Base-by-base conservation (phyloP, 2,329 filamentous ascomycete genomes). In the Clathrospora elynae region DNA sequence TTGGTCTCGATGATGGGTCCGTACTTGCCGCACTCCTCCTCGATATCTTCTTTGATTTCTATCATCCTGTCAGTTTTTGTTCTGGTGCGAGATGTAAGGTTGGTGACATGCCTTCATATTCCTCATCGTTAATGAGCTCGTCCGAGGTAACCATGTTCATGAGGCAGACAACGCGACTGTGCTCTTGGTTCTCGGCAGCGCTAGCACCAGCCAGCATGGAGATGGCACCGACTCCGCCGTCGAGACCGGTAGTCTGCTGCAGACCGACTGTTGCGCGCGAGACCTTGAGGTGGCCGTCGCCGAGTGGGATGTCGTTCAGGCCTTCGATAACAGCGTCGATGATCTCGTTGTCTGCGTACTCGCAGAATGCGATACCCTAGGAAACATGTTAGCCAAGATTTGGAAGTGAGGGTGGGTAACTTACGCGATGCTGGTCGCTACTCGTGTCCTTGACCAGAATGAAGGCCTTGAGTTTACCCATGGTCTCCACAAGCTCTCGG, bases 101-200 rank as follows among this genome's bases (percentile, higher is more conserved):
- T 29, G 5, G 22, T 12, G 6, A 59, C 76, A 65, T 79, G 91
- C 92, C 92, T 73, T 96, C 88, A 64, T 96, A 97, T 64, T 99
- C 93, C 23, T 97, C 91, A 36, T 85, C 85, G 66, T 97, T 91
- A 73, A 96, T 84, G 16, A 99, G 77, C 72, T 99, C 93, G 61
- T 99, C 93, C 0, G 90, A 80, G 0, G 93, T 99, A 23, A 99
- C 92, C 93, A 99, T 99, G 76, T 99, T 99, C 64, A 99, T 82
- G 49, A 99, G 77, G 73, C 96, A 92, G 48, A 99, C 71, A 11
- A 99, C 92, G 42, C 88, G 83, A 54, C 88, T 88, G 47, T 86
- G 84, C 57, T 95, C 90, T 22, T 87, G 77, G 22, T 59, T 50
- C 47, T 91, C 87, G 42, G 80, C 80, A 24, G 88, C 87, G 3